Percentiles rank a stretch among this genome's conserved stretches.
Conservation (phyloP, 305 asterid genomes). For the Fraxinus floribunda region DNA sequence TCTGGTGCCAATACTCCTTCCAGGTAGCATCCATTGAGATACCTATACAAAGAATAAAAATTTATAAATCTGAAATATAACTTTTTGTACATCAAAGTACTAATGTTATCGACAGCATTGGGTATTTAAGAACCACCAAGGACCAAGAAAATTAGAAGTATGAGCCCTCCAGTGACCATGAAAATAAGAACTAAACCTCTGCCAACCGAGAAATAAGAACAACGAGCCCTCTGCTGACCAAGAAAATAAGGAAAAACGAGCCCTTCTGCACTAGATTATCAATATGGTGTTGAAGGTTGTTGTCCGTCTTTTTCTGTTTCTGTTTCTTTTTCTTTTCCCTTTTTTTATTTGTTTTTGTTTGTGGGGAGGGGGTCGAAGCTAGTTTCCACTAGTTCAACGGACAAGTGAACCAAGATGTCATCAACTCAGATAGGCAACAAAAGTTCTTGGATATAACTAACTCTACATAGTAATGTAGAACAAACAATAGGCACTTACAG, state of each 20-base stretch:
- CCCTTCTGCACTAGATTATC: background rate
- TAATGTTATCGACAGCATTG: background rate
- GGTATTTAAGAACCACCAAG: background rate
- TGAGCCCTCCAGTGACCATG: background rate
- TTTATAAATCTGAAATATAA: slow-evolving; percentile 5
- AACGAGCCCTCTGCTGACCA: background rate
- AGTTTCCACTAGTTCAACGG: background rate
- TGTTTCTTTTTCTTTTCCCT: background rate
- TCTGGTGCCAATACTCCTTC: slow-evolving; percentile 75
- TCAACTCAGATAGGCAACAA: background rate
- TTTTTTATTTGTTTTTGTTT: too few relatives aligned
- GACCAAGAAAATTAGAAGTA: background rate
- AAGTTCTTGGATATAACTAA: background rate
- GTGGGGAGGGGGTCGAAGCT: background rate
- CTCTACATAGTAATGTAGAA: background rate
- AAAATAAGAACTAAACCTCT: background rate
- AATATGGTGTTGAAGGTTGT: background rate
- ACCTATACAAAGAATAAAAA: slow-evolving; percentile 42
- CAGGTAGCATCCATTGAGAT: slow-evolving; percentile 68
- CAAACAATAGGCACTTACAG: slow-evolving; percentile 55
- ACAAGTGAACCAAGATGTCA: background rate
- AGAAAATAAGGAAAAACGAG: background rate
- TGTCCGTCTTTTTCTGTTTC: background rate
- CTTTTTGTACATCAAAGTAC: background rate
- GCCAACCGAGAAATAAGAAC: background rate